These are phyloP conservation scores for Candida manassasensis DNA, from an alignment of 805 yeast species.

Conservation along the genomic window DNA sequence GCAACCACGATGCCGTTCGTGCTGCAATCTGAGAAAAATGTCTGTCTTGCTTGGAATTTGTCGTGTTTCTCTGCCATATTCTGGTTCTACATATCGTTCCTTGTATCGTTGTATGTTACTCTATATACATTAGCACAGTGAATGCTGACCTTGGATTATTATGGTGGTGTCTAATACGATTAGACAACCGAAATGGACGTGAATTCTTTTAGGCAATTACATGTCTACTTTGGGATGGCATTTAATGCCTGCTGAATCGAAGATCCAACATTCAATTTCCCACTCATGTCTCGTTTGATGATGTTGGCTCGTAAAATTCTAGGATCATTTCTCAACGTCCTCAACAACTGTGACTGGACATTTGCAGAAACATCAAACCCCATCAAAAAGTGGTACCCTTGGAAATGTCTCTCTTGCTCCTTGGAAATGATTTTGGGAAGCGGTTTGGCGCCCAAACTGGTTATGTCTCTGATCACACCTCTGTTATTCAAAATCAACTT, in stretches of 20 bases:
- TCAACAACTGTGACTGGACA: conserved; percentile 78
- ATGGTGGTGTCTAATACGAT: background rate
- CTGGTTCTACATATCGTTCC: too few relatives aligned
- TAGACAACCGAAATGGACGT: too few relatives aligned
- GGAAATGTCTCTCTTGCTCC: conserved; percentile 85
- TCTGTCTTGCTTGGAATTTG: too few relatives aligned
- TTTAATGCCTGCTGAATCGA: conserved; percentile 45
- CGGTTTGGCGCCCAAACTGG: conserved; percentile 71
- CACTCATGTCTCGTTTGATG: conserved; percentile 54
- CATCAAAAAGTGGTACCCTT: conserved; percentile 84
- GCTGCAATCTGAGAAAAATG: too few relatives aligned
- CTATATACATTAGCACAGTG: too few relatives aligned
- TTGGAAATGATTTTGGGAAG: conserved; percentile 79
- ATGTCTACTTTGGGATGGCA: conserved; percentile 9
- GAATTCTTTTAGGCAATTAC: conserved; percentile 2
- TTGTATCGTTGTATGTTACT: too few relatives aligned
- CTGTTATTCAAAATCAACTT: conserved; percentile 78
- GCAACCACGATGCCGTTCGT: too few relatives aligned
- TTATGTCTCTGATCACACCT: conserved; percentile 85
- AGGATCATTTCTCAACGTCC: conserved; percentile 83
- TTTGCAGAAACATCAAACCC: conserved; percentile 81
- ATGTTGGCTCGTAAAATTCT: conserved; percentile 80
- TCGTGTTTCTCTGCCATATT: too few relatives aligned
- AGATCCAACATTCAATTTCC: conserved; percentile 51
- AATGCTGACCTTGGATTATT: too few relatives aligned